Base-by-base conservation (phyloP, 192 early-diverging fungal species). In the Coemansia sp. region DNA sequence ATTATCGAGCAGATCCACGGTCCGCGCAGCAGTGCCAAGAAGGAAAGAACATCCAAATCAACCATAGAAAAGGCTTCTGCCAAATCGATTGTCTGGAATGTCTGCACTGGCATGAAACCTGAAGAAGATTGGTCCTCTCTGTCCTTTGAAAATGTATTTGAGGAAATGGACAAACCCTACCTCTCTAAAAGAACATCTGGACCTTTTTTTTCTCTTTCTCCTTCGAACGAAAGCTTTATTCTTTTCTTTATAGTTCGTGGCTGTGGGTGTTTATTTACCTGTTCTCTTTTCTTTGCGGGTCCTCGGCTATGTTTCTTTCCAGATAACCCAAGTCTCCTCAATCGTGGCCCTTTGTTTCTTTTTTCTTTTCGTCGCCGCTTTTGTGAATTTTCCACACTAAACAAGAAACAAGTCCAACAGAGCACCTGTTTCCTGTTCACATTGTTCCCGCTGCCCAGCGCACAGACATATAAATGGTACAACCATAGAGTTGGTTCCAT, bases 191-290 rank as follows among this genome's bases (percentile, higher is more conserved):
- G 40, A 51, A 26, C 48, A 51, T 51, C 48, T 51, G 25, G 48
- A 15, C 48, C 48, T 25, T 51, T 40, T 46, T 46, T 46, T 51
- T 51, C 48, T n/a, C 48, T 21, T 51, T 26, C 8, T 51, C 46
- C 46, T 51, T 51, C 48, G 9, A 43, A 8, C 23, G 9, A 51
- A 51, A 51, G 48, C 48, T 10, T 26, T 10, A 16, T 51, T 9
- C 26, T 51, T 43, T 43, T 1, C 13, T 13, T 16, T 43, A 13
- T 43, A 13, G 15, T 43, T 43, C 40, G 4, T 18, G 13, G 7
- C 40, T 43, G 13, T 43, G 40, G 34, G 34, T 7, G 34, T 10
- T 7, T 35, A 4, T 10, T 35, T 4, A 7, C 34, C 34, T 35
- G 34, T 35, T 4, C 10, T 35, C 4, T n/a, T 35, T 20, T 46